Evolutionary conservation across 2,329 filamentous ascomycete genomes (phyloP), one percentile per base, ranked within the genome.

Genomic region (Fusarium luffae): DNA sequence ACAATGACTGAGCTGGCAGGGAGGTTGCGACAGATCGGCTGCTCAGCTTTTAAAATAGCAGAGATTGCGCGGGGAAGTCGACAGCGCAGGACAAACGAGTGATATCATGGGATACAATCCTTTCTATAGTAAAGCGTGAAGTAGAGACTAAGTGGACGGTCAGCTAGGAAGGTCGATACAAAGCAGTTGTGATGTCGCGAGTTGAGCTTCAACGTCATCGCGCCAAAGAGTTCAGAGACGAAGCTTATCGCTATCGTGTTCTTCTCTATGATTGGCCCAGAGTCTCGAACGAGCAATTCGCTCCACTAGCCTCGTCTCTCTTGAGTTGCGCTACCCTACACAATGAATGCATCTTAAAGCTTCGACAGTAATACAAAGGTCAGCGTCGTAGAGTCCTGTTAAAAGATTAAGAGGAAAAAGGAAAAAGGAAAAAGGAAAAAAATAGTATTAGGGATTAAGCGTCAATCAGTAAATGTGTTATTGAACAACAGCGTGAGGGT

Each of bases 11-110:
- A 18, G 12, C 12, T 16, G 4, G 6, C 34, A 37, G 9, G 1
- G 34, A 37, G 5, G 5, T 11, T 11, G 34, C 34, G 18, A 6
- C 34, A 37, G 34, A n/a, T n/a, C 10, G 10, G 3, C 34, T 2
- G 1, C 3, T 0, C 5, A n/a, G 18, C 10, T 5, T 11, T n/a
- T 12, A 4, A 12, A 37, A 10, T 4, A n/a, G 34, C 0, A 18
- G 18, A n/a, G 5, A n/a, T n/a, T 37, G 18, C 34, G 10, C 18
- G 3, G 34, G 18, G 18, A 11, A n/a, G 34, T 37, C 16, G 1
- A n/a, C 34, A 6, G 2, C 16, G 34, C 11, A 37, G 5, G 16
- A 5, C 9, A 2, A n/a, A 1, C 10, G 34, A 37, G 34, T 3
- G 16, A 11, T n/a, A 5, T 4, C 34, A 37, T 11, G 32, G 4